A percentile compares a stretch with the other conserved stretches of the same genome.
These are phyloP conservation scores for Coccomyxa sp. DNA, from an alignment of 139 green algal genomes.

Conservation along the genomic window DNA sequence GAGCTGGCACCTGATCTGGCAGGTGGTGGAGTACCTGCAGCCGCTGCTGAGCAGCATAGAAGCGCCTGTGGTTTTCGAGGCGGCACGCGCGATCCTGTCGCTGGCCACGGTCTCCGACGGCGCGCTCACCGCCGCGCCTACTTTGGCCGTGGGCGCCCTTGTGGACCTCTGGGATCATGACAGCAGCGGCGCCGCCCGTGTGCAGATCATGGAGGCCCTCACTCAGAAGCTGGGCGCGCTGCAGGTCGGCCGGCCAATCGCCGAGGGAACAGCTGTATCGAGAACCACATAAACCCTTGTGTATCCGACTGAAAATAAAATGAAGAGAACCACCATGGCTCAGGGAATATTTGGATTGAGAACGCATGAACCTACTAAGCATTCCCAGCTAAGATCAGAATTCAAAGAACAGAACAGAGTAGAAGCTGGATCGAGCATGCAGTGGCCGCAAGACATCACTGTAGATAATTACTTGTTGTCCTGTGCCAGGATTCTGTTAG, in stretches of 20 bases:
- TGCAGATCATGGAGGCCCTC: constrained; percentile 15
- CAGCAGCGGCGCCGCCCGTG: not conserved
- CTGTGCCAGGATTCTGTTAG: no score
- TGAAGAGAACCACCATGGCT: not conserved
- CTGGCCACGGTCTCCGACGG: not conserved
- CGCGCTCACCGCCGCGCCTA: not conserved
- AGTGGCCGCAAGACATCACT: no score
- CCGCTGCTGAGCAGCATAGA: constrained; percentile 2
- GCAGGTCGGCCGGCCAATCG: not conserved
- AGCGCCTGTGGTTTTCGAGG: constrained; percentile 7
- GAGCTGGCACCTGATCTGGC: not conserved
- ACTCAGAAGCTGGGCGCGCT: constrained; percentile 2
- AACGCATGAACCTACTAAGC: no score
- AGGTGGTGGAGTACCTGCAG: constrained; percentile 18
- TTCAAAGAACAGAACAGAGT: no score
- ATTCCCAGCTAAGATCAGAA: no score
- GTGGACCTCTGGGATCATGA: constrained; percentile 26
- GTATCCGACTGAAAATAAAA: not conserved
- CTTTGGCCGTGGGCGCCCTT: constrained; percentile 18
- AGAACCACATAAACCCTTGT: no score
- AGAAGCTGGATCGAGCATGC: no score
- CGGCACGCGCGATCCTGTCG: constrained; percentile 7
- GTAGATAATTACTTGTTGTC: no score
- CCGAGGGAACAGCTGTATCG: no score
- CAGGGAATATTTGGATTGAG: no score